phyloP scores from a whole-genome alignment of 441 rosid species.

The Arabidopsis lyrata region DNA sequence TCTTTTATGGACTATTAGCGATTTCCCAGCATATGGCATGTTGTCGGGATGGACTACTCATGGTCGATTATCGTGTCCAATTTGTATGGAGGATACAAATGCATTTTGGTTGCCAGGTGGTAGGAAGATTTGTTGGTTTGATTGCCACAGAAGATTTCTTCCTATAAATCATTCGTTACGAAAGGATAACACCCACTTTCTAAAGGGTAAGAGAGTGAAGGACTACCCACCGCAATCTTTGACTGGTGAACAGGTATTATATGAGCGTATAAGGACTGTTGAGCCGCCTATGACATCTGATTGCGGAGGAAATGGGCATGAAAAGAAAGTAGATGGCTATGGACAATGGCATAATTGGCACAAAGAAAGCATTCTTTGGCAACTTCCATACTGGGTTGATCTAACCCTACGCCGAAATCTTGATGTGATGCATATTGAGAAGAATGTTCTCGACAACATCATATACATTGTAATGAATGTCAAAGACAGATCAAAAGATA shows the following conservation, averaged over 20 bases:
- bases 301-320: neutral
- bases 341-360: neutral
- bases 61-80: too few species aligned
- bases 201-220: too few species aligned
- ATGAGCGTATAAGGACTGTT: neutral
- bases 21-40: too few species aligned
- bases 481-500: neutral
- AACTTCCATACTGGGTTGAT: neutral
- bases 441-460: neutral
- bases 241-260: neutral
- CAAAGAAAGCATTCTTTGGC: neutral
- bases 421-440: neutral
- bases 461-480: neutral
- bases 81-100: too few species aligned
- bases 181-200: too few species aligned
- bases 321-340: neutral
- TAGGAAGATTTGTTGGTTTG: too few species aligned
- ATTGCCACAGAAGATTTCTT: too few species aligned
- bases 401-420: neutral
- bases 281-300: neutral
- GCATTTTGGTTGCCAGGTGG: too few species aligned
- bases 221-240: too few species aligned
- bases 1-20: too few species aligned
- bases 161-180: too few species aligned
- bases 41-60: too few species aligned